Base-by-base conservation (phyloP, 2,329 filamentous ascomycete species). In the Aspergillus candidus region DNA sequence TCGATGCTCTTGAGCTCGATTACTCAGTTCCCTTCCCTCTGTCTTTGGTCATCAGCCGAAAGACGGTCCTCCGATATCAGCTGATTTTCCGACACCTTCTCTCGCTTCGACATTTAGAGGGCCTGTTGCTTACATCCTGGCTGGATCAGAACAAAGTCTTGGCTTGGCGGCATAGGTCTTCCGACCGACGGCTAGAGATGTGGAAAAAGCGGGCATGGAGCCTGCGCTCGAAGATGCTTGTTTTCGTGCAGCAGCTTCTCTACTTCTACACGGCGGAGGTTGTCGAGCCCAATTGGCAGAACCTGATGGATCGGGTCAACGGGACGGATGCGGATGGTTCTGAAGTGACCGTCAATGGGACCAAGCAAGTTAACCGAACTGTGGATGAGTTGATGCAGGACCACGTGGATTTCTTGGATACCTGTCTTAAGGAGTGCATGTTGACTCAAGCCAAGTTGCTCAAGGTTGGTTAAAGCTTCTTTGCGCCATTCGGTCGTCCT, bases 301-400 rank as follows among this genome's bases (percentile, higher is more conserved):
- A 83, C 38, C 80, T 98, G 49, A 96, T 96, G 88, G 81, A 84
- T n/a, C 78, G 88, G 29, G 75, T 97, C 5, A 84, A 83, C 33
- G 74, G 76, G 6, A 72, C 79, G 7, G 72, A 74, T 50, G 71
- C 69, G 6, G 56, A 67, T 47, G 58, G 60, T 6, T 63, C 57
- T 33, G 66, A 62, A 55, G 58, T 64, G 41, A 59, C 61, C 6
- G 60, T 59, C 43, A 69, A 61, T 50, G 67, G 62, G 22, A 65
- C 60, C 30, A 70, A 65, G 41, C 70, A 77, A 44, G 74, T 75
- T n/a, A 82, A 80, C 56, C 67, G 89, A 32, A 98, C 93, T 0
- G 93, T 98, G 1, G 93, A 98, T 60, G 89, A 97, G 70, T 71
- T 98, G 61, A 98, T 98, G 93, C 88, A 97, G 70, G 90, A 97